Evolutionary conservation across 1,284 basidiomycete genomes (phyloP).

Genomic region (Ustilago xerochloae): DNA sequence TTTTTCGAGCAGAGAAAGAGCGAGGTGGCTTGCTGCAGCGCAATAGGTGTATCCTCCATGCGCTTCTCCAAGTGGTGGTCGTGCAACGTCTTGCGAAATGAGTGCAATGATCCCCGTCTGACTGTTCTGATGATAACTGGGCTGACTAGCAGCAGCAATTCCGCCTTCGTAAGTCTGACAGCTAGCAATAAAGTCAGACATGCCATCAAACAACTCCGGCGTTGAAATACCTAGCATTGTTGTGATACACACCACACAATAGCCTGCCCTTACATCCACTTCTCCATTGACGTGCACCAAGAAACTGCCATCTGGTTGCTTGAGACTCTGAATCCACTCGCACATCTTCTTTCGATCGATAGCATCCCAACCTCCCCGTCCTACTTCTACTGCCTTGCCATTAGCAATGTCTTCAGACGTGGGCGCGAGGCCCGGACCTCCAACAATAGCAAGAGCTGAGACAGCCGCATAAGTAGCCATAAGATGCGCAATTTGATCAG

Average conservation of each 20-base stretch:
- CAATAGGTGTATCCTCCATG: conserved; percentile 98
- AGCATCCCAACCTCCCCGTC: conserved; percentile 67
- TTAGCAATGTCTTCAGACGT: conserved; percentile 38
- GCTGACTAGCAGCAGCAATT: conserved; percentile 84
- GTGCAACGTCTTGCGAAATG: conserved; percentile 65
- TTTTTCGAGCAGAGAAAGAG: conserved; percentile 73
- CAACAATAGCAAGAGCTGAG: conserved; percentile 83
- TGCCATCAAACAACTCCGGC: conserved; percentile 78
- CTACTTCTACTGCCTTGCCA: conserved; percentile 72
- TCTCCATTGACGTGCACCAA: conserved; percentile 87
- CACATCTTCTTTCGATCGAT: conserved; percentile 76
- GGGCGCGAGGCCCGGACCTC: conserved; percentile 71
- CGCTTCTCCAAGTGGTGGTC: conserved; percentile 84
- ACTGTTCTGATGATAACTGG: conserved; percentile 69
- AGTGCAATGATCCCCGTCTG: conserved; percentile 24
- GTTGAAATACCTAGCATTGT: conserved; percentile 83
- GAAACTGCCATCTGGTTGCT: conserved; percentile 94
- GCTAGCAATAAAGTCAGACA: conserved; percentile 72
- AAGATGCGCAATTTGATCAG: conserved; percentile 86
- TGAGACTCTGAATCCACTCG: conserved; percentile 89
- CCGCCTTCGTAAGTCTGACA: conserved; percentile 99
- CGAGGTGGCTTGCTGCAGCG: conserved; percentile 83
- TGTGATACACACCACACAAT: conserved; percentile 80
- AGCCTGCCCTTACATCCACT: conserved; percentile 88
- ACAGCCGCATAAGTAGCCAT: conserved; percentile 91